A percentile compares a stretch with the other conserved stretches of the same genome.
Conservation (phyloP, 495 filamentous ascomycete genomes). For the Hypoxylon crocopeplum region DNA sequence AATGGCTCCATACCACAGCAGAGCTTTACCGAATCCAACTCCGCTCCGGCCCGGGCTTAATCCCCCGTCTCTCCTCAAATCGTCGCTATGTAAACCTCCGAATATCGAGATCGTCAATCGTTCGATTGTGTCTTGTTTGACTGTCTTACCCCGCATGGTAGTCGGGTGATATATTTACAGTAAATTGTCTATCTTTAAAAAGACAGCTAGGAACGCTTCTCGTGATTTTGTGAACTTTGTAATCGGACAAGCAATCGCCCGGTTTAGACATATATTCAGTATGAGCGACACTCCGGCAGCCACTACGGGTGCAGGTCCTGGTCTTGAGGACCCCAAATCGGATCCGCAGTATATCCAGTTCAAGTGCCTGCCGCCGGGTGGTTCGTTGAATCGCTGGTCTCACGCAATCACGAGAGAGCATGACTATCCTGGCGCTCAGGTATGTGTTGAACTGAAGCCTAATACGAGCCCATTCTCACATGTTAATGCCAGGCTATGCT, state of each 20-base stretch:
- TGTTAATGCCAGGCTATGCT: conserved; percentile 79
- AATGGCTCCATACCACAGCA: conserved; percentile 9
- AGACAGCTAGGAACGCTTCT: no score
- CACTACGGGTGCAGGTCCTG: conserved; percentile 9
- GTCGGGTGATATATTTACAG: no score
- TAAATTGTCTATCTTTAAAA: no score
- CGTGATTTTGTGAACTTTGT: no score
- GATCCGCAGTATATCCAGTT: conserved; percentile 55
- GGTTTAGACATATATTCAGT: neutral
- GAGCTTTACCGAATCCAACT: conserved; percentile 9
- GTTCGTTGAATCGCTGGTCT: conserved; percentile 57
- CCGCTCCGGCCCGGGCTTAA: conserved; percentile 20
- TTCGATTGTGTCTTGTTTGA: conserved; percentile 6
- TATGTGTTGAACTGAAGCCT: conserved; percentile 41
- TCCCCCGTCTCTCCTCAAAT: conserved; percentile 12
- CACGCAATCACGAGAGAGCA: conserved; percentile 64
- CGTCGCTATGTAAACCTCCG: conserved; percentile 28
- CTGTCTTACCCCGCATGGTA: conserved; percentile 30
- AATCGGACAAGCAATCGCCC: no score
- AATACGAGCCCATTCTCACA: neutral
- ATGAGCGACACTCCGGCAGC: conserved; percentile 27
- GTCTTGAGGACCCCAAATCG: conserved; percentile 41
- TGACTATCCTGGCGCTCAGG: conserved; percentile 94
- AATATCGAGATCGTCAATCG: conserved; percentile 11
- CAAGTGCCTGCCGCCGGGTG: conserved; percentile 48